Percentiles rank a stretch among this genome's conserved stretches.
Evolutionary conservation across 2,329 filamentous ascomycete species (phyloP).

Genomic region (Shiraia sp.): DNA sequence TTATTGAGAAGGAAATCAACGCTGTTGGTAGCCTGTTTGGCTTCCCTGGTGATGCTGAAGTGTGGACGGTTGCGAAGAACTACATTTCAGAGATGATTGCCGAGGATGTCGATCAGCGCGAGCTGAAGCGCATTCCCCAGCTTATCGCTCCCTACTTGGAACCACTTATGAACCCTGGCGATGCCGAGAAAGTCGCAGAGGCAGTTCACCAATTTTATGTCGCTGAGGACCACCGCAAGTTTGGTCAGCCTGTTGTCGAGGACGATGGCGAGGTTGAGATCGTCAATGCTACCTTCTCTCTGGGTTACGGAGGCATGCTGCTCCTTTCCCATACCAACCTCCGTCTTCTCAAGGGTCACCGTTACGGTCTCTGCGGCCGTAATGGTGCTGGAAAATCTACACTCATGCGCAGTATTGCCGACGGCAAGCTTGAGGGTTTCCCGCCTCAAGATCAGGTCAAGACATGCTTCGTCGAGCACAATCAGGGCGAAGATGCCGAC

Average conservation of each 20-base stretch:
- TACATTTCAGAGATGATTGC: constrained; percentile 86
- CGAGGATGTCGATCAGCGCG: constrained; percentile 83
- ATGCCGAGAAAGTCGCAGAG: constrained; percentile 68
- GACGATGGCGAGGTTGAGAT: constrained; percentile 94
- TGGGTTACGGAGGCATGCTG: constrained; percentile 97
- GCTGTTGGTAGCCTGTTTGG: constrained; percentile 65
- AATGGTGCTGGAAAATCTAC: constrained; percentile 99
- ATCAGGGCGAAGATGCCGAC: constrained; percentile 96
- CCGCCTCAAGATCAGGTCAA: constrained; percentile 88
- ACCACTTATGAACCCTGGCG: constrained; percentile 66
- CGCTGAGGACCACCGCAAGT: constrained; percentile 85
- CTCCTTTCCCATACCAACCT: constrained; percentile 95
- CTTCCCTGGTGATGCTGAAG: constrained; percentile 62
- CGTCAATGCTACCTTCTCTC: constrained; percentile 95
- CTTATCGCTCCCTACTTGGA: constrained; percentile 77
- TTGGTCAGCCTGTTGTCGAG: constrained; percentile 79
- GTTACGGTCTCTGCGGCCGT: constrained; percentile 94
- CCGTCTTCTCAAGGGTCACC: constrained; percentile 90
- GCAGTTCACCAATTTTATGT: constrained; percentile 78
- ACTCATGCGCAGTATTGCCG: constrained; percentile 93
- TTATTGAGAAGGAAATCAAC: constrained; percentile 77
- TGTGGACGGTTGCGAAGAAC: constrained; percentile 68
- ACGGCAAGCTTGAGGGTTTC: constrained; percentile 96
- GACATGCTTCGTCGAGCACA: constrained; percentile 98
- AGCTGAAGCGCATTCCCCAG: constrained; percentile 70